Percentiles rank a stretch among this genome's conserved stretches.
phyloP scores from a whole-genome alignment of 1,284 basidiomycete genomes.

The Sutorius eximius region DNA sequence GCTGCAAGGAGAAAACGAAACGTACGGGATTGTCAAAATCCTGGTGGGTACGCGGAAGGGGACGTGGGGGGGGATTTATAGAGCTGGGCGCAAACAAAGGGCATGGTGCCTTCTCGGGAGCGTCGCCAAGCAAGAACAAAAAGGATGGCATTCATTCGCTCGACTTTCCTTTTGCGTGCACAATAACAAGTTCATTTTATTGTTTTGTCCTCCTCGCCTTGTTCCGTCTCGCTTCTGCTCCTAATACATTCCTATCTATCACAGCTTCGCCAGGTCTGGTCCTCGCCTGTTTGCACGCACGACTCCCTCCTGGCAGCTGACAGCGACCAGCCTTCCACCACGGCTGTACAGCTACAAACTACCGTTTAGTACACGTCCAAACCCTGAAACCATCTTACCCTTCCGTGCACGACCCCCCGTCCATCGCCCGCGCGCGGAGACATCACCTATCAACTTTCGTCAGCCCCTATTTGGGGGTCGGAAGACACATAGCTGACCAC shows the following conservation, averaged over 20 bases:
- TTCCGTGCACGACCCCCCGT: conserved; percentile 72
- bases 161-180: conserved; percentile 27
- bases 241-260: conserved; percentile 18
- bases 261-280: conserved; percentile 31
- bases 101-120: conserved; percentile 11
- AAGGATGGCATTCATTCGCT: conserved; percentile 8
- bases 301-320: conserved; percentile 83
- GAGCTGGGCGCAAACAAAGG: conserved; percentile 19
- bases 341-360: conserved; percentile 66
- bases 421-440: conserved; percentile 71
- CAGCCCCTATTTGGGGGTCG: background rate
- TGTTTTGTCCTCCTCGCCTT: conserved; percentile 12
- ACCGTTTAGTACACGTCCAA: conserved; percentile 6
- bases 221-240: conserved; percentile 25
- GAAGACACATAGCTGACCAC: conserved; percentile 49
- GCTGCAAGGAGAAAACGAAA: conserved; percentile 23
- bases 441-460: conserved; percentile 47
- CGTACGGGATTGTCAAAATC: conserved; percentile 39
- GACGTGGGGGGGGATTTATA: conserved; percentile 26
- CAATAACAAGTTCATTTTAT: conserved; percentile 29
- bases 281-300: conserved; percentile 57
- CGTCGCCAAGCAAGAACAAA: conserved; percentile 38
- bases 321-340: conserved; percentile 71
- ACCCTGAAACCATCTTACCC: conserved; percentile 44
- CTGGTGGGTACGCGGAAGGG: conserved; percentile 16